A percentile compares a stretch with the other conserved stretches of the same genome.
Evolutionary conservation across 2,329 filamentous ascomycete genomes (phyloP).

Genomic region (Alternaria angustiovoidea): DNA sequence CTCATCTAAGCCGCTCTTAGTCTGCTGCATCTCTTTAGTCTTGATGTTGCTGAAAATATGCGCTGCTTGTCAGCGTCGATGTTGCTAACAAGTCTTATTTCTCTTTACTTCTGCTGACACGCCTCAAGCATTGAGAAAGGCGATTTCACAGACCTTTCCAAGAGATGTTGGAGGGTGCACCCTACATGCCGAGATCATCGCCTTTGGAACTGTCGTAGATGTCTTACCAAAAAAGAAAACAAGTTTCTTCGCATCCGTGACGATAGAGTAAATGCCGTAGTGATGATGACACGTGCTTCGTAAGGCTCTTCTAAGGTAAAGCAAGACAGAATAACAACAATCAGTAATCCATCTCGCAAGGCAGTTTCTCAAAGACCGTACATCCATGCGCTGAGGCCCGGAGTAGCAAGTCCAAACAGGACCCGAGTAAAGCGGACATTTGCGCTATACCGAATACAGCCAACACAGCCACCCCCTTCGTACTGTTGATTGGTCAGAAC

Average conservation of each 20-base stretch:
- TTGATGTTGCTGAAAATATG: too few species aligned
- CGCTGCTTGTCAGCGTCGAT: too few species aligned
- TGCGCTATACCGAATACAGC: neutral
- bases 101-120: neutral
- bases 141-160: neutral
- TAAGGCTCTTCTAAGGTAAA: neutral
- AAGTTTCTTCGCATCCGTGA: neutral
- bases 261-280: neutral
- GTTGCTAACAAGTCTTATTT: neutral
- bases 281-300: neutral
- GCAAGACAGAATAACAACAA: neutral
- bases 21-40: neutral
- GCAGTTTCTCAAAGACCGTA: neutral
- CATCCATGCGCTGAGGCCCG: neutral
- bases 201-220: too few species aligned
- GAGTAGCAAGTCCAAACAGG: neutral
- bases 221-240: too few species aligned
- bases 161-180: neutral
- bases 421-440: neutral
- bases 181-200: too few species aligned
- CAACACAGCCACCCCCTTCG: neutral
- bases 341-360: neutral
- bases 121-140: neutral
- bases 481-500: neutral
- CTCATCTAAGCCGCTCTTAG: neutral